These are phyloP conservation scores for Diaporthe citri DNA, from an alignment of 2,329 filamentous ascomycete species.

Conservation along the genomic window DNA sequence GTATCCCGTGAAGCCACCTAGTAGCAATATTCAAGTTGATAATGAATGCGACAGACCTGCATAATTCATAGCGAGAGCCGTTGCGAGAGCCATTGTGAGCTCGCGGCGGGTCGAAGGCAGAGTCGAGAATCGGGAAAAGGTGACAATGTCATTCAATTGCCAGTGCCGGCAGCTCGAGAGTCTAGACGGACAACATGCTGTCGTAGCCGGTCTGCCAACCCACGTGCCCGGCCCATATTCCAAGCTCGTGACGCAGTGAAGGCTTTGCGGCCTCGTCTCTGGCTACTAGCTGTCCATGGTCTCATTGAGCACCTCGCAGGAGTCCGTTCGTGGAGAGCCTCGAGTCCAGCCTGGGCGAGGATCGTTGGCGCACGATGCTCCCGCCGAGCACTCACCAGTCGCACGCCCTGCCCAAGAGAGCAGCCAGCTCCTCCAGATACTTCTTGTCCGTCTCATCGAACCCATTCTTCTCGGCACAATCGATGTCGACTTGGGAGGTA, in stretches of 20 bases:
- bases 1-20: slow-evolving; percentile 12
- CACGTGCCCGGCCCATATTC: background rate
- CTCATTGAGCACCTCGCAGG: background rate
- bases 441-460: slow-evolving; percentile 77
- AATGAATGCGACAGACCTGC: background rate
- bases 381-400: slow-evolving; percentile 66
- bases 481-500: slow-evolving; percentile 71
- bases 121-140: background rate
- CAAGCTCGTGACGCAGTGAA: slow-evolving; percentile 41
- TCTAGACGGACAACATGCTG: background rate
- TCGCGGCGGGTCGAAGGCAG: background rate
- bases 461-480: slow-evolving; percentile 75
- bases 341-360: background rate
- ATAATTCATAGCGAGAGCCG: background rate
- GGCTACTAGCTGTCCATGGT: background rate
- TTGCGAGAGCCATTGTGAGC: background rate
- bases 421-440: slow-evolving; percentile 76
- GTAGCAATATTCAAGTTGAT: background rate
- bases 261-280: background rate
- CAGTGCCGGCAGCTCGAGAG: background rate
- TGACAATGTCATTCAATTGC: background rate
- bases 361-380: background rate
- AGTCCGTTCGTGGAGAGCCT: background rate
- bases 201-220: background rate
- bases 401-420: slow-evolving; percentile 69